Conservation (phyloP, 2,329 filamentous ascomycete genomes). For the Fusarium abutilonis region DNA sequence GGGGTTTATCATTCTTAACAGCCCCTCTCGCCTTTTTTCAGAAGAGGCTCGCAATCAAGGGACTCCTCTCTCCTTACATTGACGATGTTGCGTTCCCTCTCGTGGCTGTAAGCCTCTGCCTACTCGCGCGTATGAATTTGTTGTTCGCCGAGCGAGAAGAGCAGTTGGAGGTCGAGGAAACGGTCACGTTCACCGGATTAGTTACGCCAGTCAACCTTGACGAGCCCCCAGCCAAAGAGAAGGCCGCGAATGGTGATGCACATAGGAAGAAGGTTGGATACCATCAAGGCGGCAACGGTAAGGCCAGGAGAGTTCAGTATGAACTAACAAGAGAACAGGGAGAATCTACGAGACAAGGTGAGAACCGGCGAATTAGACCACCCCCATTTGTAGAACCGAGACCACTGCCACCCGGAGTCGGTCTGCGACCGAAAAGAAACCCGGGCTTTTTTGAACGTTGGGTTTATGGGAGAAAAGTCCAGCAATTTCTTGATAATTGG, state of each 20-base stretch:
- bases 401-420: background rate
- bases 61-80: background rate
- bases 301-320: background rate
- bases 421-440: background rate
- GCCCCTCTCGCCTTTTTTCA: conserved; percentile 9
- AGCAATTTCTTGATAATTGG: no score
- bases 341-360: background rate
- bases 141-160: background rate
- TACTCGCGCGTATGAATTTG: background rate
- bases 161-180: background rate
- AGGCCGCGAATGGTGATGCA: background rate
- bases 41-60: background rate
- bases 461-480: no score
- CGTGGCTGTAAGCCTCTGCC: conserved; percentile 19
- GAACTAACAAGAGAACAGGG: background rate
- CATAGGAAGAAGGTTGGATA: background rate
- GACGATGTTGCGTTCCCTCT: conserved; percentile 1
- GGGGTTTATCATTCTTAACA: conserved; percentile 30
- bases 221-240: background rate
- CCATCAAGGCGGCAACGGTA: background rate
- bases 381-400: background rate
- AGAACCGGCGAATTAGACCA: background rate
- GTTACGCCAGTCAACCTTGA: background rate
- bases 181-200: background rate
- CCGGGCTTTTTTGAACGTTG: background rate